Conservation (phyloP, 805 yeast species). For the Candida ficus region DNA sequence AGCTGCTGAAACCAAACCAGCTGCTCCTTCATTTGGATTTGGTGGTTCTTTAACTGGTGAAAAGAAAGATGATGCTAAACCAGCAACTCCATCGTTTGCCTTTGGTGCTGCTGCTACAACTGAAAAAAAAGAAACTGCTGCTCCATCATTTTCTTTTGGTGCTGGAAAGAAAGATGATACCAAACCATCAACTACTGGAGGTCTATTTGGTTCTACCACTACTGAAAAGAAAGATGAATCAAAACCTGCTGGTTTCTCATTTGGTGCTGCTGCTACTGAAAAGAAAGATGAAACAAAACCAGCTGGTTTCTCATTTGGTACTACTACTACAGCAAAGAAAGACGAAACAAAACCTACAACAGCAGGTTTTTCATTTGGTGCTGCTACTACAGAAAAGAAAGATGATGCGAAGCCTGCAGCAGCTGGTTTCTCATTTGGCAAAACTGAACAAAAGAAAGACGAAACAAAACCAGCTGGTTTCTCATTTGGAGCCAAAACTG, state of each 20-base stretch:
- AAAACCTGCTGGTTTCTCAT: slow-evolving; percentile 16
- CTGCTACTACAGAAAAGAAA: slow-evolving; percentile 11
- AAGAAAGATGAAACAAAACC: slow-evolving; percentile 1
- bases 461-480: slow-evolving; percentile 10
- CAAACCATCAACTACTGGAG: slow-evolving; percentile 11
- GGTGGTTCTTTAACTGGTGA: slow-evolving; percentile 9
- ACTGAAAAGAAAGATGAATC: slow-evolving; percentile 6
- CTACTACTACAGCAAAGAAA: slow-evolving; percentile 10
- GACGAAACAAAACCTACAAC: slow-evolving; percentile 13
- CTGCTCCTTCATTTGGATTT: slow-evolving; percentile 16
- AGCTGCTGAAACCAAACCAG: slow-evolving; percentile 6
- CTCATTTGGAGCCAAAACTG: slow-evolving; percentile 19
- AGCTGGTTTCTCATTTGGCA: slow-evolving; percentile 24
- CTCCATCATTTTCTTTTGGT: slow-evolving; percentile 25
- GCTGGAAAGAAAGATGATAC: slow-evolving; percentile 17
- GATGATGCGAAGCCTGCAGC: slow-evolving; percentile 12
- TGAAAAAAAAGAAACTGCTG: slow-evolving; percentile 13
- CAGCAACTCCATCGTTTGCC: slow-evolving; percentile 14
- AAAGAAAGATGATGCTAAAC: neutral
- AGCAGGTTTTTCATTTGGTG: slow-evolving; percentile 22
- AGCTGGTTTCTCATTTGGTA: slow-evolving; percentile 13
- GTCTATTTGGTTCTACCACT: slow-evolving; percentile 11
- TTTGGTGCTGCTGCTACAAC: slow-evolving; percentile 22
- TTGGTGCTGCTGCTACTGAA: neutral
- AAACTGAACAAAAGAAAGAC: slow-evolving; percentile 13